A percentile compares a stretch with the other conserved stretches of the same genome.
Conservation (phyloP, 1,284 basidiomycete genomes). For the Xerocomus amazonicus region DNA sequence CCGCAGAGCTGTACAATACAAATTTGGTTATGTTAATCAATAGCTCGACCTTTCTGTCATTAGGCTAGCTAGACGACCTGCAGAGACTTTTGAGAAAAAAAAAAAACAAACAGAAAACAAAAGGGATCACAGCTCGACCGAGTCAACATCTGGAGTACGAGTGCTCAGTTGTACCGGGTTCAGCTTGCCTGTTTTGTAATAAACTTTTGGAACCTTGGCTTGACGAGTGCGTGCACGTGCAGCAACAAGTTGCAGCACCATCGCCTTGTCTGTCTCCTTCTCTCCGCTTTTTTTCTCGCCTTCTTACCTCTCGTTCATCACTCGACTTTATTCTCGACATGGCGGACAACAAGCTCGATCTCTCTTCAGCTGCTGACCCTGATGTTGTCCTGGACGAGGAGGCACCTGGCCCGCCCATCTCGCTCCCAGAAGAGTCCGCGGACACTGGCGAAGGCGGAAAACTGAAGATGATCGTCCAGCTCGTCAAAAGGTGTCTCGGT, state of each 20-base stretch:
- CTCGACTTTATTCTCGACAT: slow-evolving; percentile 9
- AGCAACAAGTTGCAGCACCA: background rate
- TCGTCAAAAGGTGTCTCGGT: slow-evolving; percentile 83
- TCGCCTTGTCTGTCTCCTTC: too few relatives aligned
- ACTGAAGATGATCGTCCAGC: slow-evolving; percentile 84
- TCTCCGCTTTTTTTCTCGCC: slow-evolving; percentile 1
- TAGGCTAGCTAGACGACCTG: too few relatives aligned
- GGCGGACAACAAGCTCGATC: slow-evolving; percentile 16
- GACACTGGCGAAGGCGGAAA: slow-evolving; percentile 83
- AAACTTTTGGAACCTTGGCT: too few relatives aligned
- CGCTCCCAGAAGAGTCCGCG: slow-evolving; percentile 65
- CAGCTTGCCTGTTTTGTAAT: too few relatives aligned
- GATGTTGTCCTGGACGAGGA: slow-evolving; percentile 44
- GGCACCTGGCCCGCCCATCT: slow-evolving; percentile 55
- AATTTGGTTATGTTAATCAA: too few relatives aligned
- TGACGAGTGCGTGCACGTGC: slow-evolving; percentile 15
- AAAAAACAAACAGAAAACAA: too few relatives aligned
- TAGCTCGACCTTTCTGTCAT: too few relatives aligned
- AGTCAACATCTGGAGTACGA: too few relatives aligned
- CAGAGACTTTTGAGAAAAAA: too few relatives aligned
- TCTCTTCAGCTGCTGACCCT: slow-evolving; percentile 2
- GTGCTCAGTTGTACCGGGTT: too few relatives aligned
- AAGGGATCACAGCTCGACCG: too few relatives aligned
- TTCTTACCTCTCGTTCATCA: slow-evolving; percentile 4
- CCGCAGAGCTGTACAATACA: background rate